phyloP scores from a whole-genome alignment of 2,329 filamentous ascomycete genomes.

The Trichoderma sp. region DNA sequence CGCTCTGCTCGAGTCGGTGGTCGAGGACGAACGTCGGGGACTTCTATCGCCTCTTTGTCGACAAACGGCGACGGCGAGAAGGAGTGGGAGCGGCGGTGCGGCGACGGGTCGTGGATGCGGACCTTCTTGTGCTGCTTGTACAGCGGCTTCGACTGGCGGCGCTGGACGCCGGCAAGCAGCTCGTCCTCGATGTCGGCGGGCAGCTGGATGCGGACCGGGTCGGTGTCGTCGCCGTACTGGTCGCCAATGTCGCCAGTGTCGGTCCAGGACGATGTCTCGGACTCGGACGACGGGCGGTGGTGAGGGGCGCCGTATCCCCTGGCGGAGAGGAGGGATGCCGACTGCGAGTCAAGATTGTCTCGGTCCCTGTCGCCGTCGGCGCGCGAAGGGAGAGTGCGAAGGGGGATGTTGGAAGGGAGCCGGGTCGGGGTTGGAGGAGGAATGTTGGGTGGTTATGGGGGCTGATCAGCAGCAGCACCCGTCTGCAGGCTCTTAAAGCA shows the following conservation, averaged over 20 bases:
- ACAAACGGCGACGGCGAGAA: conserved; percentile 48
- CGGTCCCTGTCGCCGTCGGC: conserved; percentile 38
- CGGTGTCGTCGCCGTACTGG: conserved; percentile 80
- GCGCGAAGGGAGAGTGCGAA: conserved; percentile 67
- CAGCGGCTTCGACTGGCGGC: conserved; percentile 47
- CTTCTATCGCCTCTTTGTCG: conserved; percentile 77
- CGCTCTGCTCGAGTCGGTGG: conserved; percentile 68
- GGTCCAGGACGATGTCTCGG: conserved; percentile 78
- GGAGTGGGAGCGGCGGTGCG: conserved; percentile 44
- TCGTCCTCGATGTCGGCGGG: conserved; percentile 66
- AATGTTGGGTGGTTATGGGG: conserved; percentile 79
- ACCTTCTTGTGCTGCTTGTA: conserved; percentile 61
- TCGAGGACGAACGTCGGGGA: conserved; percentile 69
- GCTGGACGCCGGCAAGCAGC: conserved; percentile 54
- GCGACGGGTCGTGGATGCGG: conserved; percentile 62
- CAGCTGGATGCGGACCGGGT: conserved; percentile 74
- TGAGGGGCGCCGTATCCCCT: conserved; percentile 46
- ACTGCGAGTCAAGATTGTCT: conserved; percentile 48
- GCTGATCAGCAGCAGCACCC: conserved; percentile 78
- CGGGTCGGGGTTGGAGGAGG: conserved; percentile 68
- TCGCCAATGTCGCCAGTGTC: conserved; percentile 95
- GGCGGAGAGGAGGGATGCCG: conserved; percentile 42
- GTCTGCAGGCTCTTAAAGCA: conserved; percentile 48
- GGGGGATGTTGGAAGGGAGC: conserved; percentile 82
- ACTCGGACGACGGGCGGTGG: conserved; percentile 57